Evolutionary conservation across 257 asterid species (phyloP).

Genomic region (Scutellaria minor): DNA sequence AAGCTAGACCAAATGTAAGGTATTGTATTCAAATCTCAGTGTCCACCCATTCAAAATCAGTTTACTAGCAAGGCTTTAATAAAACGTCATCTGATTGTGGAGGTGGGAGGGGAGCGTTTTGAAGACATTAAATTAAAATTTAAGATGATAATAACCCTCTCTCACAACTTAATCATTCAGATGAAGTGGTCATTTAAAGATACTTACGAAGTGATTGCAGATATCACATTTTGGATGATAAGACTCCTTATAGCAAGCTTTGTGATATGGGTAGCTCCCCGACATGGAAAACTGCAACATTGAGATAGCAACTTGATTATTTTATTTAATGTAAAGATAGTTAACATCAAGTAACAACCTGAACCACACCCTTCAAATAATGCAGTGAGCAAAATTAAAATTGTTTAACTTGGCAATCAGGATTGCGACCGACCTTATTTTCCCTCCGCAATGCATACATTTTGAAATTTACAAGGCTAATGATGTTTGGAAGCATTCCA

Average conservation of each 20-base stretch:
- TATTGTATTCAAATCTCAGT: not conserved
- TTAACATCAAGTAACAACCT: not conserved
- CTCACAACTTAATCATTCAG: too few relatives aligned
- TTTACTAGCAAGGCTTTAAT: not conserved
- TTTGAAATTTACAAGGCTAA: not conserved
- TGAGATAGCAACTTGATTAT: not conserved
- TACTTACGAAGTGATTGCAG: slow-evolving; percentile 88
- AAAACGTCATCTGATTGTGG: not conserved
- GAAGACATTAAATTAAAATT: not conserved
- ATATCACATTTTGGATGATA: slow-evolving; percentile 96
- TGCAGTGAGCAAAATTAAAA: slow-evolving; percentile 1
- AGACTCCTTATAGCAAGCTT: slow-evolving; percentile 91
- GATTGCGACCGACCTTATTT: not conserved
- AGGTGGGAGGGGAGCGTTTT: not conserved
- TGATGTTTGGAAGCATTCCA: not conserved
- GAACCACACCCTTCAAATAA: not conserved
- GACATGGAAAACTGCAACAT: slow-evolving; percentile 85
- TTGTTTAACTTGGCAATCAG: not conserved
- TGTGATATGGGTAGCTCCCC: slow-evolving; percentile 86
- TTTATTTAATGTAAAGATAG: not conserved
- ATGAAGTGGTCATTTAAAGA: slow-evolving; percentile 5
- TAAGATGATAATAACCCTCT: too few relatives aligned
- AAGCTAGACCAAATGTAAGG: not conserved
- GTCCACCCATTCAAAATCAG: not conserved
- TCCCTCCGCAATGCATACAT: not conserved